Evolutionary conservation across 495 filamentous ascomycete genomes (phyloP), one percentile per base, ranked within the genome.

Genomic region (Neurospora sp.): DNA sequence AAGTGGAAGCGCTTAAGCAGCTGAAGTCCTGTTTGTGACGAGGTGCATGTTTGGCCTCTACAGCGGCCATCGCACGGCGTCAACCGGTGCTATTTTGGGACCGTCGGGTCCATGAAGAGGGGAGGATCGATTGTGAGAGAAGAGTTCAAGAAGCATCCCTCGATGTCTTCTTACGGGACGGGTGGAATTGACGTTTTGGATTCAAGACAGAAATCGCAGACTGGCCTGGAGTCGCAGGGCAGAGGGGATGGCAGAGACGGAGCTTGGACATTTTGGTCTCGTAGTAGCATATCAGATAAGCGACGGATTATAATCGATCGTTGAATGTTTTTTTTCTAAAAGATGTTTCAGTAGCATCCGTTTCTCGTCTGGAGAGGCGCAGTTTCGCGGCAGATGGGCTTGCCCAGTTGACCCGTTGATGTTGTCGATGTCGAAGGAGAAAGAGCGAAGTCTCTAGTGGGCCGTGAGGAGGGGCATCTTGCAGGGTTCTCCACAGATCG

Each of bases 41-140:
- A 27, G 48, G 0, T 14, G 20, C 20, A n/a, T 75, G 74, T 78
- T 75, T 73, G 72, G 74, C 72, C 74, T 73, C 72, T 71, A 75
- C n/a, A 9, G n/a, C 40, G 75, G 42, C 71, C 72, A 74, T 37
- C 59, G 8, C 12, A 37, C 27, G 68, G 75, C 75, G 74, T 73
- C 41, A 70, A 70, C 10, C 1, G 8, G 35, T 69, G 14, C 74
- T 77, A 74, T 74, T 77, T 75, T 73, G 61, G 76, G 40, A 70
- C 0, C 22, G 2, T 61, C 7, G 27, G 12, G 53, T 18, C 27
- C 5, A 4, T 61, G 27, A 4, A 31, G 45, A 4, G 45, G 9
- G 20, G 73, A 59, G 22, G 48, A 70, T 72, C 20, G 5, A 70
- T 48, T 8, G 35, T 22, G 42, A 20, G n/a, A 12, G 2, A 38